Percentiles rank a stretch among this genome's conserved stretches.
These are phyloP conservation scores for Colletotrichum limetticola DNA, from an alignment of 2,329 filamentous ascomycete genomes.

Conservation along the genomic window DNA sequence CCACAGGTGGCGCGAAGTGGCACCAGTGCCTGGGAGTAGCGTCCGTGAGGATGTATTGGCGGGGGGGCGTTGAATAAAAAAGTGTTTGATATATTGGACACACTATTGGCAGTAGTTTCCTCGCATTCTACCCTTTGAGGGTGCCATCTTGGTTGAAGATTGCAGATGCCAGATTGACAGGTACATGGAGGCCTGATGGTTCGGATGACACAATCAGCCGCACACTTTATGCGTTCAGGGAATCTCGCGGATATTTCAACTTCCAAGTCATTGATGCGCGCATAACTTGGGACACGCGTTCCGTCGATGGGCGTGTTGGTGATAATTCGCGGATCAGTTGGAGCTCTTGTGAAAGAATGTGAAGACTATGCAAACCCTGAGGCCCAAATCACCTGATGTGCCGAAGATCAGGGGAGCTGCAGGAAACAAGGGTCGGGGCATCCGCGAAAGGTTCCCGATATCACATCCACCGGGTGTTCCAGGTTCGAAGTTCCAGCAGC, in stretches of 20 bases:
- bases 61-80: slow-evolving; percentile 6
- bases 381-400: slow-evolving; percentile 15
- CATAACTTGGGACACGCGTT: background rate
- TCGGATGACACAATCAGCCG: background rate
- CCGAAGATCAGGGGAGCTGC: slow-evolving; percentile 15
- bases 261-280: background rate
- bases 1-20: slow-evolving; percentile 1
- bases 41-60: background rate
- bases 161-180: background rate
- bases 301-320: background rate
- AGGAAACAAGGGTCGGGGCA: slow-evolving; percentile 31
- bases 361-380: background rate
- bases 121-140: background rate
- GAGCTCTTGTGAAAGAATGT: background rate
- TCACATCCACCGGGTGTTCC: slow-evolving; percentile 6
- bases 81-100: slow-evolving; percentile 3
- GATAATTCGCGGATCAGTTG: background rate
- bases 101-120: background rate
- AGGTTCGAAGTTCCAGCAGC: background rate
- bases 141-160: background rate
- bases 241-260: background rate
- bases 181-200: background rate
- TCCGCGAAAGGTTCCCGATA: slow-evolving; percentile 8
- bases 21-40: background rate
- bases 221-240: background rate